A percentile compares a stretch with the other conserved stretches of the same genome.
phyloP scores from a whole-genome alignment of 2,329 filamentous ascomycete genomes.

The Diaporthe amygdali region DNA sequence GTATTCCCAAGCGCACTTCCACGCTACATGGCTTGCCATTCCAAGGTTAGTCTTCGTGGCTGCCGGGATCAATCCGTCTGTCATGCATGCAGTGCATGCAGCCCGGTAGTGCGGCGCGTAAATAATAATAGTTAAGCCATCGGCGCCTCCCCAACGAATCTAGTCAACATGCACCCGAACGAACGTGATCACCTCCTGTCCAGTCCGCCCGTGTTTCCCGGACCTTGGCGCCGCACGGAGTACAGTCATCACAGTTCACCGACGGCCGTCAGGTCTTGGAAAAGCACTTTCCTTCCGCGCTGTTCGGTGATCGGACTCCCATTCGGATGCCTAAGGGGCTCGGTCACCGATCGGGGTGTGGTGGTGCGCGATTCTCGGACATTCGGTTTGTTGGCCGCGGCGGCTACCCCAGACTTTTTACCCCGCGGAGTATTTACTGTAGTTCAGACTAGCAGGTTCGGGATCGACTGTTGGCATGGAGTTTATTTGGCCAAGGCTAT shows the following conservation, averaged over 20 bases:
- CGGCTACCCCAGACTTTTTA: constrained; percentile 1
- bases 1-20: not conserved
- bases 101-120: not conserved
- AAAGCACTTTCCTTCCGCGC: not conserved
- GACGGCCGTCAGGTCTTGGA: not conserved
- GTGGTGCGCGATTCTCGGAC: not conserved
- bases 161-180: constrained; percentile 9
- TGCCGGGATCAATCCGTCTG: not conserved
- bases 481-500: not conserved
- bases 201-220: not conserved
- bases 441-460: not conserved
- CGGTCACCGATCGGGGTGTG: constrained; percentile 11
- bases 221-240: constrained; percentile 5
- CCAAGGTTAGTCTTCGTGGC: not conserved
- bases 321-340: not conserved
- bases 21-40: not conserved
- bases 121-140: not conserved
- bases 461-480: not conserved
- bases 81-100: not conserved
- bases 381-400: constrained; percentile 2
- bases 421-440: not conserved
- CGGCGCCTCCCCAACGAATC: not conserved
- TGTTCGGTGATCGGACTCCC: not conserved
- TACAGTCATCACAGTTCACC: constrained; percentile 5
- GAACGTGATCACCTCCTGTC: not conserved